Percentiles rank a stretch among this genome's conserved stretches.
Evolutionary conservation across 768 basidiomycete genomes (phyloP).

Genomic region (Tephrocybe sp.): DNA sequence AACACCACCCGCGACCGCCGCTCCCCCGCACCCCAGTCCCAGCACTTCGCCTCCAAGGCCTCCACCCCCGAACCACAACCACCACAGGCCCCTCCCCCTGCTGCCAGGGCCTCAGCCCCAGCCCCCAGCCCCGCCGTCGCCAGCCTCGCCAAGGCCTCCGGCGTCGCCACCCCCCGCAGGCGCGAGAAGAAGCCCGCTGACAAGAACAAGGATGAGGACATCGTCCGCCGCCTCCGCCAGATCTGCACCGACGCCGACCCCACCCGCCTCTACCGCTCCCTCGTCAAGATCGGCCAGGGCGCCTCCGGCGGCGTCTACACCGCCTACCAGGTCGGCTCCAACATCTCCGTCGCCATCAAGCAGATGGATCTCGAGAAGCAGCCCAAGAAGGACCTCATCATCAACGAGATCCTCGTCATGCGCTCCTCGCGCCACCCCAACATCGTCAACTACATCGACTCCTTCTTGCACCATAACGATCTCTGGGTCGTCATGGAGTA

Average conservation of each 20-base stretch:
- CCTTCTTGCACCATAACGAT: slow-evolving; percentile 96
- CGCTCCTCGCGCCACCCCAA: slow-evolving; percentile 95
- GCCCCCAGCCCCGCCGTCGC: slow-evolving; percentile 64
- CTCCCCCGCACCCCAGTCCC: slow-evolving; percentile 46
- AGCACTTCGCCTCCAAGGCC: slow-evolving; percentile 52
- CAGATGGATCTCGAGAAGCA: slow-evolving; percentile 99
- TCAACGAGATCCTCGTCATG: slow-evolving; percentile 99
- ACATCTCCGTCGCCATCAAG: slow-evolving; percentile 95
- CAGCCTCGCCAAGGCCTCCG: slow-evolving; percentile 65
- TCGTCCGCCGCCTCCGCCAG: slow-evolving; percentile 85
- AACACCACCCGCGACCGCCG: slow-evolving; percentile 70
- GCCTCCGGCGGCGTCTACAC: slow-evolving; percentile 98
- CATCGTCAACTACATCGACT: slow-evolving; percentile 99
- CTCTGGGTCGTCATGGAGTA: slow-evolving; percentile 99
- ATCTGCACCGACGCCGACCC: slow-evolving; percentile 99
- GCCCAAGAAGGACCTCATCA: slow-evolving; percentile 99
- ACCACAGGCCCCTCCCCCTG: slow-evolving; percentile 23
- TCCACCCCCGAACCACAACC: slow-evolving; percentile 14
- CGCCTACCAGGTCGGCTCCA: slow-evolving; percentile 95
- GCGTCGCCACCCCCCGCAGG: slow-evolving; percentile 80
- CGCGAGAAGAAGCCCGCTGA: slow-evolving; percentile 82
- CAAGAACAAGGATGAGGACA: slow-evolving; percentile 81
- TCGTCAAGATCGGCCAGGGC: slow-evolving; percentile 97
- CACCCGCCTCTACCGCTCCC: slow-evolving; percentile 85
- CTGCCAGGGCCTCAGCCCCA: slow-evolving; percentile 40